A percentile compares a stretch with the other conserved stretches of the same genome.
Evolutionary conservation across 176 grass and related monocot species (phyloP).

Genomic region (Zoysia pacifica): DNA sequence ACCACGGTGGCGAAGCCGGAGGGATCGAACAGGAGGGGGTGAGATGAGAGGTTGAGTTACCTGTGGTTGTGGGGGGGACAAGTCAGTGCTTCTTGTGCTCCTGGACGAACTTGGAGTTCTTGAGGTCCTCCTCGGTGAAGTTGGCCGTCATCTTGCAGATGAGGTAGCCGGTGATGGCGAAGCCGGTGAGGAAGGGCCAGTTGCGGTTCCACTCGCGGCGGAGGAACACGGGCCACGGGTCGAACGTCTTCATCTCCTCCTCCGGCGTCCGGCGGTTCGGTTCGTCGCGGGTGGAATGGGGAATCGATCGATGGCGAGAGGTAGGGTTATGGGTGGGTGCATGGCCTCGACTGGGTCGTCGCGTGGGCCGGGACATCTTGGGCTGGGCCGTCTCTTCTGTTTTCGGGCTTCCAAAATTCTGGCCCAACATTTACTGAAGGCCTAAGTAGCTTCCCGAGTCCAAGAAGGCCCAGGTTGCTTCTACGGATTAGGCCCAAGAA

Average conservation of each 20-base stretch:
- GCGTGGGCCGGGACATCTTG: too few species aligned
- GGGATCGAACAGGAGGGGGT: not conserved
- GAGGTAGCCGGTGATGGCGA: slow-evolving; percentile 67
- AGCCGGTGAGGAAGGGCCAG: slow-evolving; percentile 86
- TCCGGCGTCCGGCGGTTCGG: not conserved
- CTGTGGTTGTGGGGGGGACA: not conserved
- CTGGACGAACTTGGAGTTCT: slow-evolving; percentile 80
- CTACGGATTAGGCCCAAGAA: too few species aligned
- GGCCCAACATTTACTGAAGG: too few species aligned
- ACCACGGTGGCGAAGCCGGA: not conserved
- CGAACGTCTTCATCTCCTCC: slow-evolving; percentile 63
- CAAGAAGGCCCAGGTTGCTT: too few species aligned
- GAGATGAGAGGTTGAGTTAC: not conserved
- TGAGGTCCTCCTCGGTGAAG: slow-evolving; percentile 77
- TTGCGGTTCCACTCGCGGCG: slow-evolving; percentile 67
- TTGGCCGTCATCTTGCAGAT: slow-evolving; percentile 65
- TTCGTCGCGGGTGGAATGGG: not conserved
- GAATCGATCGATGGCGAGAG: not conserved
- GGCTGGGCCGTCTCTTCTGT: too few species aligned
- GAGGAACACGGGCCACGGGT: slow-evolving; percentile 98
- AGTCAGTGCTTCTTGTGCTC: slow-evolving; percentile 57
- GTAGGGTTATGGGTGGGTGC: too few species aligned
- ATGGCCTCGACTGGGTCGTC: too few species aligned
- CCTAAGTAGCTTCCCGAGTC: too few species aligned
- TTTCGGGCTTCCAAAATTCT: too few species aligned